Base-by-base conservation (phyloP, 2,329 filamentous ascomycete species). In the Paraphaeosphaeria sporulosa region DNA sequence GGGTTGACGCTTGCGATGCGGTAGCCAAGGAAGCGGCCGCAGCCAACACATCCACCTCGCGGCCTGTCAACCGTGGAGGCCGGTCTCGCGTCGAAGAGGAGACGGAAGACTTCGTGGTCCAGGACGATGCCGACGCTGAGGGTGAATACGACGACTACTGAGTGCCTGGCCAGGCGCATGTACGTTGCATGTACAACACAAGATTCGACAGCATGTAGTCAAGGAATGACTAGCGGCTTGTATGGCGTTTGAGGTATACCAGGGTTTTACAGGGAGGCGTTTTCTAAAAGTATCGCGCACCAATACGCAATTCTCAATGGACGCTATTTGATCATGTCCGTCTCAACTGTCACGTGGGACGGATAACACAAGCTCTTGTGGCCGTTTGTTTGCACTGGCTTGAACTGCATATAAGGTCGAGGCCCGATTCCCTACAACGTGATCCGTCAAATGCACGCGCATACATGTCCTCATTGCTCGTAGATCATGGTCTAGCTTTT, bases 1-100 rank as follows among this genome's bases (percentile, higher is more conserved):
- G 95, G 95, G 92, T 99, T 64, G 95, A 99, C 80, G 95, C 95
- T n/a, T 91, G 89, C 75, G 90, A 92, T 73, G 84, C 87, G 6
- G 89, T 91, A 52, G 89, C 89, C 17, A 89, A 90, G 72, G 84
- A 88, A 61, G 82, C 36, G 12, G 51, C 84, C 21, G 83, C 81
- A 19, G 80, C 77, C 15, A 78, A 74, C 23, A 71, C 69, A 19
- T 73, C 71, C 19, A 66, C 64, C 13, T 65, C 66, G 36, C 63
- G 66, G 49, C 70, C 71, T 30, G 58, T 57, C n/a, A 68, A 74
- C 48, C 71, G 75, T 27, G 71, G 70, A 6, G 64, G 64, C 19
- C 62, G 68, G 46, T 64, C 70, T 12, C 69, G 68, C 47, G 60
- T 69, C 19, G 64, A 66, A 10, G 71, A 71, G 9, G 73, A 76